Base-by-base conservation (phyloP, 805 yeast species). In the Kluyveromyces dobzhanskii region DNA sequence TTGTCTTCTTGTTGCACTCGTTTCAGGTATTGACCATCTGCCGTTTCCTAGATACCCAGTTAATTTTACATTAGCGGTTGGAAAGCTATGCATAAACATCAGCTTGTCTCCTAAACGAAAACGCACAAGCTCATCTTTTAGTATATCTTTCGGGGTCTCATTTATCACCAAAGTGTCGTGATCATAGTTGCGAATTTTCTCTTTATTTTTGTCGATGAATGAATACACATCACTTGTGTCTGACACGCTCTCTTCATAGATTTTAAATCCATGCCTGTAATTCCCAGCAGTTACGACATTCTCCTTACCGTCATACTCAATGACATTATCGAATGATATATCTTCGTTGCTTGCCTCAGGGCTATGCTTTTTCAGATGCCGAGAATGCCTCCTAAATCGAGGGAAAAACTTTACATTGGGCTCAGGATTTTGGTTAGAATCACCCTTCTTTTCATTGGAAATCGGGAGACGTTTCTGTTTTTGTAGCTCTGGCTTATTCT, bases 21-120 rank as follows among this genome's bases (percentile, higher is more conserved):
- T 17, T 12, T 25, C 17, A 12, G 34, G 32, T 10, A 32, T 25
- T 14, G 11, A 19, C 54, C 54, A 50, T 23, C 36, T 40, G 18
- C 54, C 53, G 10, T 39, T 42, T 17, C 54, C 54, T 13, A 48
- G 14, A 37, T 50, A 50, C 12, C 53, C 49, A 1, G 54, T 48
- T 3, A 49, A 19, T 18, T 18, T 40, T 3, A 44, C 32, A 29
- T 50, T 50, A 4, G 19, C 27, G 10, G 43, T 18, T 4, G 45
- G 36, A 36, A 50, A 21, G 39, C 18, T 14, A 16, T 30, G 32
- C 3, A 17, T 17, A 24, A 34, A 34, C n/a, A n/a, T 3, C 10
- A 34, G 14, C 29, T 26, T 34, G 12, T 34, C 37, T 9, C 37
- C 37, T 10, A 34, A 14, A 6, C 12, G 12, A 5, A 25, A 21